These are phyloP conservation scores for Aspergillus tanneri DNA, from an alignment of 2,329 filamentous ascomycete species.

Conservation along the genomic window DNA sequence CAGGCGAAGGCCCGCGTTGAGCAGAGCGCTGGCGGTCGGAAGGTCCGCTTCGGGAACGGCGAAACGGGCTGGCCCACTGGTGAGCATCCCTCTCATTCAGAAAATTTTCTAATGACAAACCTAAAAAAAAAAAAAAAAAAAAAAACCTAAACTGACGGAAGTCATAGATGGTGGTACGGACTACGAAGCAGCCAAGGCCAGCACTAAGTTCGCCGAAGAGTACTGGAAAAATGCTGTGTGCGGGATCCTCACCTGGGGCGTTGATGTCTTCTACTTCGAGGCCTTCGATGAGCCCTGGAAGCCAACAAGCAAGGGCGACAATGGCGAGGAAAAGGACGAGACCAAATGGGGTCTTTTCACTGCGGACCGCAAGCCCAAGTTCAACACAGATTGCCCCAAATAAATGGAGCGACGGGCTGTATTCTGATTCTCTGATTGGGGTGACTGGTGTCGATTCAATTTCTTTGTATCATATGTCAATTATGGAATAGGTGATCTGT, in stretches of 20 bases:
- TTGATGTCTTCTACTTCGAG: constrained; percentile 72
- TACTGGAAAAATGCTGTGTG: constrained; percentile 66
- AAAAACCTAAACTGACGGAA: neutral
- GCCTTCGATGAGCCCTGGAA: constrained; percentile 73
- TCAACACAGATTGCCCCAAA: constrained; percentile 48
- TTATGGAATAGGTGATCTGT: too few species aligned
- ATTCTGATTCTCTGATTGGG: neutral
- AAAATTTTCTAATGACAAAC: neutral
- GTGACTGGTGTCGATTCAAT: neutral
- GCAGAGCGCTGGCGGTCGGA: constrained; percentile 54
- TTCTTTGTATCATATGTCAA: constrained; percentile 17
- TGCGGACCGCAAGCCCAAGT: constrained; percentile 59
- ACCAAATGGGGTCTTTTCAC: constrained; percentile 69
- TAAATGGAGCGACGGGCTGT: constrained; percentile 12
- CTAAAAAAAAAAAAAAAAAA: neutral
- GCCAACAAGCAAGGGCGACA: constrained; percentile 62
- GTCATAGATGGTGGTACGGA: constrained; percentile 53
- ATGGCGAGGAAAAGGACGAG: constrained; percentile 62
- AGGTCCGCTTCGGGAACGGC: constrained; percentile 66
- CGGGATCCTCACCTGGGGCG: constrained; percentile 62
- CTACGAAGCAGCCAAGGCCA: constrained; percentile 62
- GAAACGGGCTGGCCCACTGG: constrained; percentile 68
- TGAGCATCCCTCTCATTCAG: too few species aligned
- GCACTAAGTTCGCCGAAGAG: constrained; percentile 56
- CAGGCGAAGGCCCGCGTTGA: constrained; percentile 65